Evolutionary conservation across 2,329 filamentous ascomycete genomes (phyloP).

Genomic region (Diaporthe vaccinii): DNA sequence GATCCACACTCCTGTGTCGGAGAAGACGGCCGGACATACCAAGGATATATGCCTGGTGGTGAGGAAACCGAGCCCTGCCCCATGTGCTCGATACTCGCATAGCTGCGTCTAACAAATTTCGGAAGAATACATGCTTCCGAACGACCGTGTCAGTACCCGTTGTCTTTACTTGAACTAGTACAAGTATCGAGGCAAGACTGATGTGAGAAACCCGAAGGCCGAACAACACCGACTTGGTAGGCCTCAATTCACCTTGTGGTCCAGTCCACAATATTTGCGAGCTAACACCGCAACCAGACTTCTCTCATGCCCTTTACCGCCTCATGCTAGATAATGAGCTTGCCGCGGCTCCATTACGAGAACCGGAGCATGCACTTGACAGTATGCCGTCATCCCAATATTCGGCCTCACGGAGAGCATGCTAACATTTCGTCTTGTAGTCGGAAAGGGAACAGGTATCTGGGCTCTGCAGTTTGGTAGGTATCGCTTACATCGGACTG

Average conservation of each 20-base stretch:
- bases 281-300: not conserved
- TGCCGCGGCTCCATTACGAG: constrained; percentile 4
- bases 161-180: not conserved
- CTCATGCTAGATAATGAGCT: constrained; percentile 15
- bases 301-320: constrained; percentile 14
- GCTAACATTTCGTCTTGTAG: not conserved
- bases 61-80: not conserved
- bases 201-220: not conserved
- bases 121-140: constrained; percentile 27
- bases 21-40: constrained; percentile 12
- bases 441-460: constrained; percentile 18
- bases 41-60: constrained; percentile 22
- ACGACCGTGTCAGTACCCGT: not conserved
- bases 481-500: not conserved
- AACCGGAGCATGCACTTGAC: constrained; percentile 13
- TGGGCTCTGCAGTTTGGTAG: constrained; percentile 28
- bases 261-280: not conserved
- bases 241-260: not conserved
- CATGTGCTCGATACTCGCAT: not conserved
- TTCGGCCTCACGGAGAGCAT: not conserved
- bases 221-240: constrained; percentile 16
- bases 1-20: constrained; percentile 10
- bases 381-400: not conserved
- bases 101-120: not conserved
- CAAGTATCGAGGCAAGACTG: not conserved